phyloP scores from a whole-genome alignment of 495 filamentous ascomycete genomes.

The Staphylotrichum tortipilum region DNA sequence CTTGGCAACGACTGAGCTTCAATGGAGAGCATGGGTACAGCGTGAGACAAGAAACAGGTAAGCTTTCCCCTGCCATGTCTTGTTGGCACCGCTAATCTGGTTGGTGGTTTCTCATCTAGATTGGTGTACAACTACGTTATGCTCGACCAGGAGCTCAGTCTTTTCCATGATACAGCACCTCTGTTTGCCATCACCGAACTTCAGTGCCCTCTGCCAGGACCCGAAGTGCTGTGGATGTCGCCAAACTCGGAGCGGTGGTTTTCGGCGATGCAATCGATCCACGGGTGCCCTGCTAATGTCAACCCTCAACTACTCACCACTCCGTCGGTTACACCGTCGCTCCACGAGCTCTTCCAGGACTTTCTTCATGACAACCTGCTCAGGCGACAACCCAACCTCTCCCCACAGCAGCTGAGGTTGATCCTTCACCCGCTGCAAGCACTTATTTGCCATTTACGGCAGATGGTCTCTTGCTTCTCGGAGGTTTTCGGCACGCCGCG shows the following conservation, averaged over 20 bases:
- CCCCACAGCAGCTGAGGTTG: conserved; percentile 41
- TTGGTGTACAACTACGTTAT: conserved; percentile 58
- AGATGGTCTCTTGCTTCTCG: conserved; percentile 40
- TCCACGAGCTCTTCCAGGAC: conserved; percentile 50
- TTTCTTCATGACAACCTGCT: conserved; percentile 40
- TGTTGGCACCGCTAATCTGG: background rate
- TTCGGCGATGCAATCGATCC: conserved; percentile 40
- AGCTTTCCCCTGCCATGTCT: conserved; percentile 8
- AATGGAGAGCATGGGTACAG: conserved; percentile 50
- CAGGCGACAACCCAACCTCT: conserved; percentile 25
- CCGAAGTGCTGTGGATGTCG: conserved; percentile 46
- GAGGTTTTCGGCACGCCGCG: conserved; percentile 27
- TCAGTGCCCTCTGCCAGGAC: conserved; percentile 47
- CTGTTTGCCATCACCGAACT: conserved; percentile 51
- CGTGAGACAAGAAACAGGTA: conserved; percentile 52
- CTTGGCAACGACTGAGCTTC: conserved; percentile 35
- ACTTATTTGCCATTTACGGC: conserved; percentile 39
- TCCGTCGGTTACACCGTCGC: conserved; percentile 39
- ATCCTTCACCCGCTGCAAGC: conserved; percentile 47
- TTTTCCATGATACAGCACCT: conserved; percentile 53
- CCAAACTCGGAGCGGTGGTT: conserved; percentile 40
- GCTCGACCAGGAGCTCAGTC: conserved; percentile 56
- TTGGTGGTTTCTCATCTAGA: conserved; percentile 27
- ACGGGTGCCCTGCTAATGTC: conserved; percentile 29
- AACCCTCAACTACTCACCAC: conserved; percentile 30